Evolutionary conservation across 805 yeast species (phyloP).

Genomic region (Jamesozyma lodderae): DNA sequence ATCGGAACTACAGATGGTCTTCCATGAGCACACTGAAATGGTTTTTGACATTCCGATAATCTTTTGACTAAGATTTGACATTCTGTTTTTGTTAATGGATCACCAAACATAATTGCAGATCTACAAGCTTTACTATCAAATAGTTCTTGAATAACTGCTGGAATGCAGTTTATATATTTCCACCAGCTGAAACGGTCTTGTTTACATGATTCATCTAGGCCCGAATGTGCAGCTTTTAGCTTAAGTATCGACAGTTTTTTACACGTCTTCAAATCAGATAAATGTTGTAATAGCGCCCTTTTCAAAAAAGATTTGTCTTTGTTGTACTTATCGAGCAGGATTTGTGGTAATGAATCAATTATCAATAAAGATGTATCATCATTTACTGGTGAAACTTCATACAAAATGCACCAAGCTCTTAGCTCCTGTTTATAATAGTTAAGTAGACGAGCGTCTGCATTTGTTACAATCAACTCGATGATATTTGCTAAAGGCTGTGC

Average conservation of each 20-base stretch:
- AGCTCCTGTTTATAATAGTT: conserved; percentile 25
- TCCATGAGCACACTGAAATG: conserved; percentile 83
- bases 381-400: neutral
- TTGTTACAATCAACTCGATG: conserved; percentile 12
- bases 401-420: conserved; percentile 37
- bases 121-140: conserved; percentile 60
- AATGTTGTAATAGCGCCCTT: conserved; percentile 36
- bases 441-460: conserved; percentile 30
- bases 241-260: conserved; percentile 14
- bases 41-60: conserved; percentile 43
- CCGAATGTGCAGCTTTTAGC: neutral
- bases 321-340: conserved; percentile 31
- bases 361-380: conserved; percentile 16
- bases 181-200: conserved; percentile 30
- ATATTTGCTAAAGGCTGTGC: conserved; percentile 10
- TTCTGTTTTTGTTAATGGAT: conserved; percentile 33
- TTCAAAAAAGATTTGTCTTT: conserved; percentile 28
- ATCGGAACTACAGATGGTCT: conserved; percentile 47
- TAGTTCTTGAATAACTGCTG: conserved; percentile 40
- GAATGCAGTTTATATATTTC: conserved; percentile 36
- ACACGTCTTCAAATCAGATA: conserved; percentile 34
- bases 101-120: conserved; percentile 66
- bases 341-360: conserved; percentile 31
- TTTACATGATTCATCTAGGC: no score
- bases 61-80: conserved; percentile 37